Base-by-base conservation (phyloP, 2,329 filamentous ascomycete genomes). In the Biscogniauxia sp. region DNA sequence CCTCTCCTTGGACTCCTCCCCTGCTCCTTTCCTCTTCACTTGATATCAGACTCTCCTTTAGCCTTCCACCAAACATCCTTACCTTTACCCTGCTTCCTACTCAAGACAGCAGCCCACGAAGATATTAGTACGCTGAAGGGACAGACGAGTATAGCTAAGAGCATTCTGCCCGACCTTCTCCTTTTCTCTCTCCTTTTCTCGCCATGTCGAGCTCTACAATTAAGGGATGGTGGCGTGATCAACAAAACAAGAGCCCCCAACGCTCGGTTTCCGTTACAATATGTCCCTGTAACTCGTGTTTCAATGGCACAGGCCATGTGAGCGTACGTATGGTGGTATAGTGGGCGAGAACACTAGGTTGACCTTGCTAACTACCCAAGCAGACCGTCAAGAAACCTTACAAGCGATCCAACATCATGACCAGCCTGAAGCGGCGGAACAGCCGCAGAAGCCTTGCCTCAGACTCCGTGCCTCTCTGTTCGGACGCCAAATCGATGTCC, bases 261-360 rank as follows among this genome's bases (percentile, higher is more conserved):
- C 50, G 37, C 3, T 49, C 62, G 23, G 57, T 62, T 26, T 45
- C 64, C 11, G 56, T 65, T 54, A 56, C 69, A 8, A 68, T 72
- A 53, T 72, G 70, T 50, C 67, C 67, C 37, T 72, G 70, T 45
- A 60, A 63, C 19, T 65, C 68, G 20, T 72, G 70, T 62, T 72
- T 69, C 62, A 66, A 69, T 32, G 69, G 68, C 7, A 65, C 62
- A 5, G 58, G 61, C 1, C 62, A 63, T 57, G 59, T 60, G 20
- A 57, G 64, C 54, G 60, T 64, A 13, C 66, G 67, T 56, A 58
- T 20, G 13, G 9, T 54, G 32, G 67, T 56, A 58, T 20, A 9
- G 9, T 54, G 32, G 54, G 49, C 15, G 26, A n/a, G n/a, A 58
- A 53, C 3, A n/a, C 13, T 45, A n/a, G 13, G 37, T 45, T n/a